Evolutionary conservation across 2,329 filamentous ascomycete species (phyloP), one percentile per base, ranked within the genome.

Genomic region (Penicillium olsonii): DNA sequence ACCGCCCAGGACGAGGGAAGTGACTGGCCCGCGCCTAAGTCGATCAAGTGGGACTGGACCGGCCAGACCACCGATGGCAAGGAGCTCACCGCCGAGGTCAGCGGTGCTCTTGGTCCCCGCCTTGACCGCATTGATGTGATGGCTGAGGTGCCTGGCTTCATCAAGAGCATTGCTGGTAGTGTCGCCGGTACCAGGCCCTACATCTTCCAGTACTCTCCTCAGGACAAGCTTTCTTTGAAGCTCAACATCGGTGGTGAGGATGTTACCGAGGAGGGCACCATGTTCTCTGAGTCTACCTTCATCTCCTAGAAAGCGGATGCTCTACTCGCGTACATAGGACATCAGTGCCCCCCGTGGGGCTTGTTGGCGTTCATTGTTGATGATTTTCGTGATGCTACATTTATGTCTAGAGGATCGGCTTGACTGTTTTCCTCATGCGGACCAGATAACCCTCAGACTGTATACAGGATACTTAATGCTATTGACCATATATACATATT

Each of bases 281-380:
- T 95, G 46, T 95, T 95, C 74, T 84, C 83, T 49, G 94, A 99
- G 76, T 91, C 94, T 2, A 96, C 92, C n/a, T 99, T 97, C 76
- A 95, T 99, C 73, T 91, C 87, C 44, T 87, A 67, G 43, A 35
- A 20, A 20, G 17, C n/a, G 12, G 29, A n/a, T 42, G 24, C 48
- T 37, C 39, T 42, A 42, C 42, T 52, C 45, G 59, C 62, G 61
- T 64, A 66, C 56, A 68, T 63, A 64, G 57, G 62, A 56, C 53
- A 60, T 60, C 45, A 37, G 40, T 46, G 54, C 44, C 42, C 48
- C 49, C 55, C 54, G 37, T 46, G 45, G 55, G 49, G 46, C 31
- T 58, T 48, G 54, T 57, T 63, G 64, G 65, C 63, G 62, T 65
- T 67, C 24, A 33, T 54, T 53, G 24, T 48, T 57, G 42, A 41